Base-by-base conservation (phyloP, 768 basidiomycete species). In the Daedalea quercina region DNA sequence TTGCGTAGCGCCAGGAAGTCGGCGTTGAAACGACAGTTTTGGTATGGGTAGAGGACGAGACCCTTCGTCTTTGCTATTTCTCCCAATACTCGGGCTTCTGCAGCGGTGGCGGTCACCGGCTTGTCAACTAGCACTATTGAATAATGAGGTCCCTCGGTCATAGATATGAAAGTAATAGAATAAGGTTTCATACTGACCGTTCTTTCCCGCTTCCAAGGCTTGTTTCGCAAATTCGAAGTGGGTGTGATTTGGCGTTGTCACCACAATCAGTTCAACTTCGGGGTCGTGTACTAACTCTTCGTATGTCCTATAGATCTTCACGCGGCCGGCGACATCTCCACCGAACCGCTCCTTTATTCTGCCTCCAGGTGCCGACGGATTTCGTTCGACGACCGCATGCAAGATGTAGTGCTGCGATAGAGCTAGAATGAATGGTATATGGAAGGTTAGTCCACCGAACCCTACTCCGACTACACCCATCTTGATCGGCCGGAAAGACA, bases 401-500 rank as follows among this genome's bases (percentile, higher is more conserved):
- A 92, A 77, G 8, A 69, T 78, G 73, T 90, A 91, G 45, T 80
- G 67, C 23, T 85, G 71, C 0, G 88, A 84, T 19, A 87, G 73
- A 2, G 87, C 80, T 50, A 85, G 77, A 51, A 94, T 70, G 66
- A 91, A 87, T 0, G 91, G 90, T 51, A 84, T 61, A 65, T 94
- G 91, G 69, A 94, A 92, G 2, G 85, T 86, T 35, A 85, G 70
- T 31, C 85, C 85, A n/a, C 84, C 76, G 54, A 91, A 80, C 40
- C 90, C 90, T 28, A 87, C 82, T 17, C 88, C 89, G 1, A 90
- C 71, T 4, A 89, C 80, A 60, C 87, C 85, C 23, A 82, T 82
- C 37, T 75, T 76, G 62, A 90, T 84, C 17, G 84, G 81, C 31
- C 69, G 67, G 40, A 44, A 31, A 35, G 58, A 31, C 57, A 58